Conservation (phyloP, 768 basidiomycete genomes). For the Mycena albidolilacea region DNA sequence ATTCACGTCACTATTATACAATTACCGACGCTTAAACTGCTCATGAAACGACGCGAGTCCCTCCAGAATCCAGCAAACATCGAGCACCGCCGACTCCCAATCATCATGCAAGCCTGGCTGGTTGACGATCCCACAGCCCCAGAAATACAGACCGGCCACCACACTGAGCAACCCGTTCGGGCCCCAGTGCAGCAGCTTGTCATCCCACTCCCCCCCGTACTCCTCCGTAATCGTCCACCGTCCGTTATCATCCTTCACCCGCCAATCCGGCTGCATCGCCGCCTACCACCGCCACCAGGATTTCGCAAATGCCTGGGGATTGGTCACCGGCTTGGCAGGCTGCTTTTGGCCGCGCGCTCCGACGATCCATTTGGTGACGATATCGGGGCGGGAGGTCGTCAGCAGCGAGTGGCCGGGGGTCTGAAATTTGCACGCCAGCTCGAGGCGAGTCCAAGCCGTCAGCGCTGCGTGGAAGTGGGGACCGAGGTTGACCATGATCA, state of each 20-base stretch:
- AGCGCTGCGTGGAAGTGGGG: slow-evolving; percentile 6
- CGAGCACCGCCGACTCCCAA: not conserved
- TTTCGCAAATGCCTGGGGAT: not conserved
- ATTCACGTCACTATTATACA: not conserved
- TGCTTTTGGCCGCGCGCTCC: not conserved
- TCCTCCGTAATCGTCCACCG: not conserved
- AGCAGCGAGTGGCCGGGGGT: not conserved
- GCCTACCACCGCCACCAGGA: not conserved
- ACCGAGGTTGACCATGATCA: not conserved
- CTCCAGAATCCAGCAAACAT: slow-evolving; percentile 23
- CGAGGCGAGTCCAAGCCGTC: slow-evolving; percentile 13
- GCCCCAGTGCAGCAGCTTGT: slow-evolving; percentile 22
- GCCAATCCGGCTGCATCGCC: slow-evolving; percentile 4
- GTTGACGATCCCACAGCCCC: slow-evolving; percentile 8
- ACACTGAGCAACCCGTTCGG: slow-evolving; percentile 14
- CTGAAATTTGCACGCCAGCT: not conserved
- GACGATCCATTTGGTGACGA: not conserved
- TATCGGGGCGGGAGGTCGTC: not conserved
- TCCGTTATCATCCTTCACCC: not conserved
- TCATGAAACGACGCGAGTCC: slow-evolving; percentile 23
- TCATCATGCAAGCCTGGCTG: not conserved
- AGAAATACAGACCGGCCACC: slow-evolving; percentile 19
- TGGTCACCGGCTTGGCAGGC: not conserved
- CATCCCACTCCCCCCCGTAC: slow-evolving; percentile 24
- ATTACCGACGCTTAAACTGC: slow-evolving; percentile 2